Evolutionary conservation across 257 asterid genomes (phyloP).

Genomic region (Nicotiana obtusifolia): DNA sequence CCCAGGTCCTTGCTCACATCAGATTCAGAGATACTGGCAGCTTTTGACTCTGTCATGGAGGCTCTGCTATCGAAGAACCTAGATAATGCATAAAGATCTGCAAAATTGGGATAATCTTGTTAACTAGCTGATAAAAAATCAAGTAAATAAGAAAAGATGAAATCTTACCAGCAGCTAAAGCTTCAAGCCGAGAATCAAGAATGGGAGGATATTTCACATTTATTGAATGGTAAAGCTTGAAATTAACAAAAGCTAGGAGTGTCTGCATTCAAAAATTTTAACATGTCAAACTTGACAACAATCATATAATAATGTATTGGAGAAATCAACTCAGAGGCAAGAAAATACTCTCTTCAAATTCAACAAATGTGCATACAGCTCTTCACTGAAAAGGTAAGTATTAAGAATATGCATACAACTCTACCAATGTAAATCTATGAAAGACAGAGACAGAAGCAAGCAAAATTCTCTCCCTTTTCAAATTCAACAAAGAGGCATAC

Average conservation of each 20-base stretch:
- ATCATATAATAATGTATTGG: neutral
- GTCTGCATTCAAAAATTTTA: constrained; percentile 49
- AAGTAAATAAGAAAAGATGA: neutral
- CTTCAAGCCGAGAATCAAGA: constrained; percentile 84
- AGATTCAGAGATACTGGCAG: constrained; percentile 30
- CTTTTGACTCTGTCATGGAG: constrained; percentile 29
- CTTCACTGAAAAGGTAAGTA: neutral
- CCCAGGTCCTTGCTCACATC: constrained; percentile 28
- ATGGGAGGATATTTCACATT: constrained; percentile 82
- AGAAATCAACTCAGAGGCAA: constrained; percentile 1
- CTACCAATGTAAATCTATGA: neutral
- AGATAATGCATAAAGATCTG: constrained; percentile 92
- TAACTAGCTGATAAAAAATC: neutral
- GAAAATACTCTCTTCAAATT: neutral
- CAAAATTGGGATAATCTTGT: constrained; percentile 21
- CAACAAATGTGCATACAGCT: neutral
- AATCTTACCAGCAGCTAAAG: constrained; percentile 71
- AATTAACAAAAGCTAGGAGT: constrained; percentile 69
- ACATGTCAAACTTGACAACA: neutral
- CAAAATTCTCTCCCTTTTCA: neutral
- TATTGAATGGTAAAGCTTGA: constrained; percentile 66
- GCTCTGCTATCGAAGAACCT: constrained; percentile 63
- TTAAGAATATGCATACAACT: neutral
- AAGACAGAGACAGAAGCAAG: neutral
- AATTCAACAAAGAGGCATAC: neutral